Evolutionary conservation across 345 rosid species (phyloP).

Genomic region (Eucalyptus lansdowneana): DNA sequence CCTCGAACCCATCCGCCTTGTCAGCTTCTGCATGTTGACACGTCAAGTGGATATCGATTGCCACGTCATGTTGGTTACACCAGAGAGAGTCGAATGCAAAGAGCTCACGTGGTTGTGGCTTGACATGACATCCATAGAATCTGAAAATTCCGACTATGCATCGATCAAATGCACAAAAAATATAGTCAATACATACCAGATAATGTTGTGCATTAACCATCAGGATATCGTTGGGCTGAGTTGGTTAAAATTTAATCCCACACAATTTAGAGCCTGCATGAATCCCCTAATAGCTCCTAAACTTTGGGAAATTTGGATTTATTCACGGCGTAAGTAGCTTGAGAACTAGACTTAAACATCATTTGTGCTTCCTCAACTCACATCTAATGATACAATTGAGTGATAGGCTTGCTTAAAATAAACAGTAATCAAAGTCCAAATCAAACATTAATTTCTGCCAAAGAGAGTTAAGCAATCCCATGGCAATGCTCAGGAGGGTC

Average conservation of each 20-base stretch:
- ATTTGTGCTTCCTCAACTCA: fast-evolving
- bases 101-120: neutral
- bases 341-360: neutral
- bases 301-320: neutral
- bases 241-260: neutral
- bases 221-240: neutral
- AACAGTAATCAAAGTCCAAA: neutral
- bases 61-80: neutral
- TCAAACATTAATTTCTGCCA: neutral
- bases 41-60: neutral
- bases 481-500: neutral
- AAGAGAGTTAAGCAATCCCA: neutral
- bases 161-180: too few species aligned
- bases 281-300: neutral
- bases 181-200: neutral
- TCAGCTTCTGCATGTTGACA: neutral
- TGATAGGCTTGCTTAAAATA: fast-evolving
- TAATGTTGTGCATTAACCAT: neutral
- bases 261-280: neutral
- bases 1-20: neutral
- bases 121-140: neutral
- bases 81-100: neutral
- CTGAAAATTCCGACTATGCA: neutral
- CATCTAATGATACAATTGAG: neutral
- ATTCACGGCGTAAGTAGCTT: neutral